Percentiles rank a stretch among this genome's conserved stretches.
phyloP scores from a whole-genome alignment of 2,329 filamentous ascomycete species.

The Calonectria honghensis region DNA sequence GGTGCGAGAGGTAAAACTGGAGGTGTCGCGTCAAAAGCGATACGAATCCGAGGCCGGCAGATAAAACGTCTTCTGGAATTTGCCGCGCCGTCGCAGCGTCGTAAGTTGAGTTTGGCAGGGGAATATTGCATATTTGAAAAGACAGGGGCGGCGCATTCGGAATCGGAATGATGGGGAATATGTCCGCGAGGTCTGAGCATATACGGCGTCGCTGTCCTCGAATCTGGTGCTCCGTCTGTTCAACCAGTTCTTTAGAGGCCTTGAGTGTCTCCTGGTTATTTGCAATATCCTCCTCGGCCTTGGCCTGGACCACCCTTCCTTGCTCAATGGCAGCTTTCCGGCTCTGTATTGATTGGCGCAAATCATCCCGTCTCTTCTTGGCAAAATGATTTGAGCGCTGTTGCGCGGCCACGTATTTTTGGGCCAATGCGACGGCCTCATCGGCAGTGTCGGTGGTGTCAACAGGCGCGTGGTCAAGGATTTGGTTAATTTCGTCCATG shows the following conservation, averaged over 20 bases:
- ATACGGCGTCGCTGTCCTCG: conserved; percentile 91
- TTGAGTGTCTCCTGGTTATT: conserved; percentile 76
- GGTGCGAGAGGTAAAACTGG: conserved; percentile 86
- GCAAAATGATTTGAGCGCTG: conserved; percentile 79
- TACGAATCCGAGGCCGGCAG: conserved; percentile 88
- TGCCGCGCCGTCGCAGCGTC: conserved; percentile 67
- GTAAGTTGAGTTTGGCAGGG: conserved; percentile 87
- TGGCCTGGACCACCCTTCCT: conserved; percentile 76
- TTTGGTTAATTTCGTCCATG: conserved; percentile 83
- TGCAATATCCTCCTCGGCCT: conserved; percentile 76
- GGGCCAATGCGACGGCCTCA: conserved; percentile 68
- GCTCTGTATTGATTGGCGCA: conserved; percentile 78
- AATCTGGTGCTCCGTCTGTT: conserved; percentile 78
- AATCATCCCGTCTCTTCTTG: conserved; percentile 78
- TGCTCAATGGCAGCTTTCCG: conserved; percentile 80
- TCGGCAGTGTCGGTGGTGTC: conserved; percentile 68
- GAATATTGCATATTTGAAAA: conserved; percentile 88
- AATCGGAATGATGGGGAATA: conserved; percentile 86
- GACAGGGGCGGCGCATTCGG: conserved; percentile 77
- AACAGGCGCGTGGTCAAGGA: conserved; percentile 66
- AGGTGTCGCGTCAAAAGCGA: conserved; percentile 84
- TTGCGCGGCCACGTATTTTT: conserved; percentile 77
- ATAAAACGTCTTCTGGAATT: conserved; percentile 81
- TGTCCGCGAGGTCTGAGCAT: conserved; percentile 85
- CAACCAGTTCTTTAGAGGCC: conserved; percentile 73